Evolutionary conservation across 257 asterid genomes (phyloP), one percentile per base, ranked within the genome.

Genomic region (Petunia axillaris): DNA sequence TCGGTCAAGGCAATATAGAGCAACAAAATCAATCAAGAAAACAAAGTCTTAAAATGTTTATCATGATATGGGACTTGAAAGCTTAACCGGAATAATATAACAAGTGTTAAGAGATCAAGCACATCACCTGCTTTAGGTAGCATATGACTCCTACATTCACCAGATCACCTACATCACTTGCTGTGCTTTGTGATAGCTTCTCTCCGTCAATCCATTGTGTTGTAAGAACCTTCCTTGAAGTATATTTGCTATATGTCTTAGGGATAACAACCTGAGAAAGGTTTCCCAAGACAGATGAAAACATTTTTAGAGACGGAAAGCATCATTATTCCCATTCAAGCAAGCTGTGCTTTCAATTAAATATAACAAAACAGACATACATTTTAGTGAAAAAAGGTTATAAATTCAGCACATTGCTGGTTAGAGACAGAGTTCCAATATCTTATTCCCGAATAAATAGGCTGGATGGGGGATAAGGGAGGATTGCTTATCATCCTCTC

Each of bases 61-160:
- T 25, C 35, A 7, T 11, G 50, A 58, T 44, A 5, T 57, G 55
- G 6, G 41, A 25, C 35, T 71, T 35, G 48, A 35, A 68, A 73
- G 62, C 25, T 53, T 16, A 36, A 46, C 4, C 38, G 8, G 82
- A 50, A 36, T 40, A 68, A 11, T 36, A 77, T 48, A 43, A 37
- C 6, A 37, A 36, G 62, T 37, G 44, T 50, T 5, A 6, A 16
- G 35, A 8, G 66, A 9, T 39, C 57, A 82, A 53, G 64, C 6
- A 55, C 25, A 71, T 68, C 87, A 96, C 99, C 99, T 96, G 99
- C 90, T 94, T 96, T 85, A 96, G 97, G 91, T 96, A 96, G 92
- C 99, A 96, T 91, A 96, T 96, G 73, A 96, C 99, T 85, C 99
- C 99, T 71, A 96, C 99, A 85, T 96, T 96, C 38, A 96, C 99